Evolutionary conservation across 768 basidiomycete genomes (phyloP), one percentile per base, ranked within the genome.

Genomic region (Auriscalpium vulgare): DNA sequence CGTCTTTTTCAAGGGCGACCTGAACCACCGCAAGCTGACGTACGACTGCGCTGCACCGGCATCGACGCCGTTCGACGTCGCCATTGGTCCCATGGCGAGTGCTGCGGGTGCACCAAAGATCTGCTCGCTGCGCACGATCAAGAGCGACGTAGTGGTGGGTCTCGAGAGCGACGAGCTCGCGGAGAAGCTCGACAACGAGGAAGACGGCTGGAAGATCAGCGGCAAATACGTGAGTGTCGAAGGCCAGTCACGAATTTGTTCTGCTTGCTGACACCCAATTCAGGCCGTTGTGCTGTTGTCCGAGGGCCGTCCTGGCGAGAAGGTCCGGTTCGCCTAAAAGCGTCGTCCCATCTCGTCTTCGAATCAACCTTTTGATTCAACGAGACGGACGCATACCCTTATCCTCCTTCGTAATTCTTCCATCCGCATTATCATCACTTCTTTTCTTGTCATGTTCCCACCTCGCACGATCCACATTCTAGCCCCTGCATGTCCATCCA

Each of bases 161-260:
- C 73, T 92, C 29, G 88, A 85, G 10, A 85, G 85, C 3, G 87
- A 91, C 60, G 74, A 74, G 47, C 71, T 83, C 38, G 91, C 90
- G 2, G 87, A 91, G 68, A 78, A 76, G 55, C 75, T 97, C n/a
- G 91, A 95, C 69, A 76, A 87, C 64, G 77, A 80, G 29, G 92
- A 97, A 66, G 83, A 88, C 16, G 95, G 95, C 50, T 97, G 95
- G 95, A 95, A 93, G 75, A 95, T 97, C 65, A 91, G 89, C 50
- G 93, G 93, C 48, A 94, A 95, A 91, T 95, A 93, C 66, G 92
- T 93, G 68, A 73, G 90, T 78, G 29, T 29, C 7, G 29, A 29
- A 29, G 4, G 29, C 29, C 7, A 7, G 29, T 29, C 29, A 29
- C 29, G 29, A 4, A 29, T 29, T 4, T 29, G 29, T 29, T 29